Evolutionary conservation across 345 rosid genomes (phyloP).

Genomic region (Syzygium aromaticum): DNA sequence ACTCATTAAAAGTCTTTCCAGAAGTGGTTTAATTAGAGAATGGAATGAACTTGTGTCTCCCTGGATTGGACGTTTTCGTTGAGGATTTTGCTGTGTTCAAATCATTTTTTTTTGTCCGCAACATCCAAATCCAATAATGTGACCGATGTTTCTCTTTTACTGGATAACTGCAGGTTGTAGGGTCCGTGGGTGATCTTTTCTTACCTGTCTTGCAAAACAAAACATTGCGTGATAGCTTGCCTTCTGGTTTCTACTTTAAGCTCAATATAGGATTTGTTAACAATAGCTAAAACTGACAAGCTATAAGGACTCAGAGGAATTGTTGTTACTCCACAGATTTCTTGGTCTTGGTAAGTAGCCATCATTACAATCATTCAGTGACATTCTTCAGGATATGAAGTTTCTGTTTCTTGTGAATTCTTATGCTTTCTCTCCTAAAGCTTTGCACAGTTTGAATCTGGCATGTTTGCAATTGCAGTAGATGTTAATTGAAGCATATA

Average conservation of each 20-base stretch:
- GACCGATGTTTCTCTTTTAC: neutral
- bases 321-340: neutral
- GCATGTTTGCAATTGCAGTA: neutral
- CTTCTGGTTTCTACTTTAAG: neutral
- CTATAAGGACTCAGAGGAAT: neutral
- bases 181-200: constrained; percentile 2
- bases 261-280: constrained; percentile 8
- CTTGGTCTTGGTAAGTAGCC: constrained; percentile 14
- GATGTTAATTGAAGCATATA: neutral
- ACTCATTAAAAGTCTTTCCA: neutral
- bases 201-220: neutral
- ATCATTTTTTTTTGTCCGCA: neutral
- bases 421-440: neutral
- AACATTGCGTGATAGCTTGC: constrained; percentile 1
- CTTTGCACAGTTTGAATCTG: neutral
- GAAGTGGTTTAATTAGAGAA: neutral
- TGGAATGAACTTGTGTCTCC: neutral
- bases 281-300: constrained; percentile 6
- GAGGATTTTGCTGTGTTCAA: neutral
- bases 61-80: neutral
- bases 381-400: constrained; percentile 71
- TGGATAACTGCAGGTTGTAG: constrained; percentile 11
- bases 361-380: constrained; percentile 44
- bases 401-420: constrained; percentile 1
- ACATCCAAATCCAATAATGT: neutral